A percentile compares a stretch with the other conserved stretches of the same genome.
Conservation (phyloP, 768 basidiomycete species). For the Tylopilus sp. region DNA sequence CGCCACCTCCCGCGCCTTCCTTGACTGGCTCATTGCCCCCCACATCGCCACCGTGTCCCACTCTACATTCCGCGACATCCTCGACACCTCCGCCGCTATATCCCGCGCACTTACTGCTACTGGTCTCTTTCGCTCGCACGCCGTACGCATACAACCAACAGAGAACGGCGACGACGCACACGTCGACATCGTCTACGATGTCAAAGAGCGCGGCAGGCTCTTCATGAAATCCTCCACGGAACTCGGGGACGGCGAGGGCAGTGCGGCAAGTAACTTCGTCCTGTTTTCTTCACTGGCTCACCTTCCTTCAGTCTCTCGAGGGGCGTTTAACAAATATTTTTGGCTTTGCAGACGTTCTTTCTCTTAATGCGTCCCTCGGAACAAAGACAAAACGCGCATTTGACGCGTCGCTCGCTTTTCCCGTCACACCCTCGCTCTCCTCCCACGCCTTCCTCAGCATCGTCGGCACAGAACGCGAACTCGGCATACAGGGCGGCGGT, state of each 20-base stretch:
- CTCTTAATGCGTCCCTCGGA: slow-evolving; percentile 78
- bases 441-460: slow-evolving; percentile 68
- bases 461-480: slow-evolving; percentile 78
- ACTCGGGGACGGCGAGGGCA: slow-evolving; percentile 90
- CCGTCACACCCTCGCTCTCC: slow-evolving; percentile 56
- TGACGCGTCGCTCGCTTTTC: slow-evolving; percentile 62
- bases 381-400: slow-evolving; percentile 86
- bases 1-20: slow-evolving; percentile 74
- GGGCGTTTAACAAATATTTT: slow-evolving; percentile 84
- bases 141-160: slow-evolving; percentile 59
- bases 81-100: slow-evolving; percentile 68
- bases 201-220: slow-evolving; percentile 72
- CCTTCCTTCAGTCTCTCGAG: slow-evolving; percentile 57
- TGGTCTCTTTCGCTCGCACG: slow-evolving; percentile 71
- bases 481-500: slow-evolving; percentile 32
- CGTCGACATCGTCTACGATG: slow-evolving; percentile 77
- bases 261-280: slow-evolving; percentile 58
- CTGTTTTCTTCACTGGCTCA: slow-evolving; percentile 1
- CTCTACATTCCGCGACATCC: slow-evolving; percentile 55
- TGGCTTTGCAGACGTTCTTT: slow-evolving; percentile 86
- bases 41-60: slow-evolving; percentile 34
- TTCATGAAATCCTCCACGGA: slow-evolving; percentile 85
- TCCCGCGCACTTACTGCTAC: slow-evolving; percentile 64
- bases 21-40: slow-evolving; percentile 74
- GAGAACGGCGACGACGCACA: slow-evolving; percentile 54